Base-by-base conservation (phyloP, 805 yeast species). In the Wickerhamiella alocasiicola region DNA sequence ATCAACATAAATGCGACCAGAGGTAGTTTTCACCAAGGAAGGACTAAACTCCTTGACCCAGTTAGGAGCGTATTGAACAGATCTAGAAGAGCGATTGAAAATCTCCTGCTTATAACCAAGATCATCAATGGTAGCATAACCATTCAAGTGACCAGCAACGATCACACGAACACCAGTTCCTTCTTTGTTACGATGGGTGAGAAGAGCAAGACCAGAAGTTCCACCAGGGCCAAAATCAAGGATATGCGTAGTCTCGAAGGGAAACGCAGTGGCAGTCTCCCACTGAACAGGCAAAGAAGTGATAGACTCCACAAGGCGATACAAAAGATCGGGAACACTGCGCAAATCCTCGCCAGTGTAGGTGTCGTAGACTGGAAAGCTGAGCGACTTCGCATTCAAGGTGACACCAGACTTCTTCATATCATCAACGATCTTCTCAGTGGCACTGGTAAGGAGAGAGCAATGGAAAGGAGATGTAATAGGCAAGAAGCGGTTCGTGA, bases 161-260 rank as follows among this genome's bases (percentile, higher is more conserved):
- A 91, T 83, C 49, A 88, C 69, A 64, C 99, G 81, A 37, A 81
- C 81, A 64, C 99, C 99, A 39, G 96, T 84, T 63, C 99, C 99
- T 55, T 91, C 98, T 64, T 88, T 91, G 70, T 88, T 91, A 66
- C 94, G 80, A 65, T 85, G 95, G 44, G 98, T 91, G 53, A 91
- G 71, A 47, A 81, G 81, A 65, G 98, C 98, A 51, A 91, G 70
- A 55, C 98, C 99, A 33, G 96, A 82, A 28, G 83, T 77, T 53
- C 97, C 97, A 64, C 99, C 98, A 47, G 98, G 99, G 60, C 99
- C 99, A 54, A 91, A 91, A 65, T 91, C 99, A 47, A 91, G 62
- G 54, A 91, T 74, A 60, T 91, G 98, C 35, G 96, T 81, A 20
- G 91, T 72, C 36, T 72, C 60, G 23, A 30, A 29, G 17, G 44